Base-by-base conservation (phyloP, 2,329 filamentous ascomycete species). In the Microdochium bolleyi region DNA sequence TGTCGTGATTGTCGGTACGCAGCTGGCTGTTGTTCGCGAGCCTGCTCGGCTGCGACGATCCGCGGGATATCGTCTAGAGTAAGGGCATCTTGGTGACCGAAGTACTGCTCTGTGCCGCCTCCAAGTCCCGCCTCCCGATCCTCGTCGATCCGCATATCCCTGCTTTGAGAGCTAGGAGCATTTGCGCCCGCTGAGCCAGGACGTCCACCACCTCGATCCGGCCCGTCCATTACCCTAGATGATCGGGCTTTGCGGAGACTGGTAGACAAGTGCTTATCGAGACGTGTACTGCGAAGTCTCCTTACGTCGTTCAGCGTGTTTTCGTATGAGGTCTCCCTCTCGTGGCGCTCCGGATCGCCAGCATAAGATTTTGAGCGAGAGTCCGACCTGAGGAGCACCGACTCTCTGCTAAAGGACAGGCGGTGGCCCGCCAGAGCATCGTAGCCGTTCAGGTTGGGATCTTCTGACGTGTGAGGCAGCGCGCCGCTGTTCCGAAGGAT, bases 281-380 rank as follows among this genome's bases (percentile, higher is more conserved):
- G 86, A 27, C 94, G 85, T 22, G 92, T 97, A 56, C 94, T 97
- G 58, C 92, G 85, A 54, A 99, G 73, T 56, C 94, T 83, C 62
- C 91, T 86, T 65, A 99, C 94, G 70, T 99, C 94, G 59, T 94
- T 95, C 60, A 99, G 85, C 49, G 92, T 96, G 71, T 92, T 95
- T 73, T 97, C 92, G 66, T 97, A 94, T 25, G 88, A 90, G 51
- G 88, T 89, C 62, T 85, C 81, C 58, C 84, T 80, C 55, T 79
- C 78, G 55, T 83, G 79, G 30, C 74, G 74, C 50, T 85, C 83
- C 54, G 77, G 70, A 56, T 82, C 80, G 24, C 83, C 86, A 48
- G 82, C 82, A 65, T 86, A 87, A 2, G 87, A 89, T 61, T 86
- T 89, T 19, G 90, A 91, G 52, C 88, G 79, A 19, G 80, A 82